Conservation (phyloP, 768 basidiomycete genomes). For the Auriscalpium orientale region DNA sequence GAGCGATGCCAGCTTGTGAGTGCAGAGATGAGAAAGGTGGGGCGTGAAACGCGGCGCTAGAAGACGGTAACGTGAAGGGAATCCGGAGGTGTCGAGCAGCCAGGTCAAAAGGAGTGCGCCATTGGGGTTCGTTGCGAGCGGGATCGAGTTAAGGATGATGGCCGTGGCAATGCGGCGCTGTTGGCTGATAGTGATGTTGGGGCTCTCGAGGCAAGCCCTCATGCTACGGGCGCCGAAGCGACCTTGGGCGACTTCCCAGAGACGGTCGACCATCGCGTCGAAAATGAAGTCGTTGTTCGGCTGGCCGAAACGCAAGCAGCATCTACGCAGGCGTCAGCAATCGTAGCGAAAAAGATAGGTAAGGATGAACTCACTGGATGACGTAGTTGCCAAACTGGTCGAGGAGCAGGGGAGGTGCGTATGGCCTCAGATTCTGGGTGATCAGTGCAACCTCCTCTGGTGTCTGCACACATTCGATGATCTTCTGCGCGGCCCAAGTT, state of each 20-base stretch:
- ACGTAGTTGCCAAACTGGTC: slow-evolving; percentile 95
- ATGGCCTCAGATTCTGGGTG: slow-evolving; percentile 81
- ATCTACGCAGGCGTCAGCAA: slow-evolving; percentile 34
- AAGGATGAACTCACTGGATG: slow-evolving; percentile 58
- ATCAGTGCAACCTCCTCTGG: slow-evolving; percentile 84
- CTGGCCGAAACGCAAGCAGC: slow-evolving; percentile 83
- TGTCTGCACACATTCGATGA: slow-evolving; percentile 88
- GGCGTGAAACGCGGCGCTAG: slow-evolving; percentile 95
- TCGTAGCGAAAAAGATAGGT: neutral
- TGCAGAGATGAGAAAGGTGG: slow-evolving; percentile 93
- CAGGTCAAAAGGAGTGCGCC: slow-evolving; percentile 93
- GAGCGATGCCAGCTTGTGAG: slow-evolving; percentile 93
- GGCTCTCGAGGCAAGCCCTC: slow-evolving; percentile 92
- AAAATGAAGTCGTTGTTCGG: slow-evolving; percentile 95
- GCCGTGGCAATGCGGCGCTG: slow-evolving; percentile 93
- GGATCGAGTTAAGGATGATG: slow-evolving; percentile 94
- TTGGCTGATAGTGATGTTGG: slow-evolving; percentile 79
- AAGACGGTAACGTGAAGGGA: slow-evolving; percentile 92
- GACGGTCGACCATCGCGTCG: slow-evolving; percentile 94
- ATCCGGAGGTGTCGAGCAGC: slow-evolving; percentile 90
- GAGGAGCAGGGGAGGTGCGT: slow-evolving; percentile 86
- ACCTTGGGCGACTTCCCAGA: slow-evolving; percentile 98
- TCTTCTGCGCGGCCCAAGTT: slow-evolving; percentile 99
- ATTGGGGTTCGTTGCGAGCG: slow-evolving; percentile 95
- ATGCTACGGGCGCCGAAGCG: slow-evolving; percentile 97